Evolutionary conservation across 2,329 filamentous ascomycete species (phyloP).

Genomic region (Nothomitra cinnamomea): DNA sequence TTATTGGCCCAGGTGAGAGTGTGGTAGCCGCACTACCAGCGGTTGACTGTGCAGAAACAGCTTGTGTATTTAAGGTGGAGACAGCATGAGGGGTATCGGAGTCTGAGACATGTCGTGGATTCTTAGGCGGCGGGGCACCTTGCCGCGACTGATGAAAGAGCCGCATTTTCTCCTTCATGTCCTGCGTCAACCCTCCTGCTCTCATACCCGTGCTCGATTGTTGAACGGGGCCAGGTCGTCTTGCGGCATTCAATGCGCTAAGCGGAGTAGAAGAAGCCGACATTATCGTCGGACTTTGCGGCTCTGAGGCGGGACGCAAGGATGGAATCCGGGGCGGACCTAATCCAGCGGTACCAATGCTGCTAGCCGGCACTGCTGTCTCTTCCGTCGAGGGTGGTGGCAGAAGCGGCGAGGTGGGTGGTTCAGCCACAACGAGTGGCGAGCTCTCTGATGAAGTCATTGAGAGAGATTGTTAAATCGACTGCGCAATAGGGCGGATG

Average conservation of each 20-base stretch:
- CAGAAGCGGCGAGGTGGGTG: neutral
- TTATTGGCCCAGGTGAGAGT: neutral
- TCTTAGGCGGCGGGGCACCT: slow-evolving; percentile 30
- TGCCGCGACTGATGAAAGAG: slow-evolving; percentile 50
- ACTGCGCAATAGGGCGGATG: neutral
- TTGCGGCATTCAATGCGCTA: slow-evolving; percentile 54
- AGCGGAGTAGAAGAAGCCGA: slow-evolving; percentile 70
- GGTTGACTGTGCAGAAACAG: slow-evolving; percentile 5
- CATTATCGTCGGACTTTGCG: slow-evolving; percentile 40
- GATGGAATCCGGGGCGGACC: slow-evolving; percentile 37
- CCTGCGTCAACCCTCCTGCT: slow-evolving; percentile 37
- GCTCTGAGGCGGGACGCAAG: slow-evolving; percentile 41
- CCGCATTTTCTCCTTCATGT: slow-evolving; percentile 52
- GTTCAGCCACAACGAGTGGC: neutral
- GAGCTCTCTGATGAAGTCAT: neutral
- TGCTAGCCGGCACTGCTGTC: neutral
- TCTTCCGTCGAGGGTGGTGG: neutral
- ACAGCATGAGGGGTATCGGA: neutral
- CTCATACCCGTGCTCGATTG: slow-evolving; percentile 26
- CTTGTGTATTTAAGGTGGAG: slow-evolving; percentile 14
- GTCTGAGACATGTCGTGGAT: slow-evolving; percentile 8
- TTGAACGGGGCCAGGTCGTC: slow-evolving; percentile 29
- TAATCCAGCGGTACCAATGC: neutral
- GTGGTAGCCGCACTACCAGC: neutral
- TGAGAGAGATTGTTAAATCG: neutral